Evolutionary conservation across 176 grass and related monocot genomes (phyloP), one percentile per base, ranked within the genome.

Genomic region (Avena sativa): DNA sequence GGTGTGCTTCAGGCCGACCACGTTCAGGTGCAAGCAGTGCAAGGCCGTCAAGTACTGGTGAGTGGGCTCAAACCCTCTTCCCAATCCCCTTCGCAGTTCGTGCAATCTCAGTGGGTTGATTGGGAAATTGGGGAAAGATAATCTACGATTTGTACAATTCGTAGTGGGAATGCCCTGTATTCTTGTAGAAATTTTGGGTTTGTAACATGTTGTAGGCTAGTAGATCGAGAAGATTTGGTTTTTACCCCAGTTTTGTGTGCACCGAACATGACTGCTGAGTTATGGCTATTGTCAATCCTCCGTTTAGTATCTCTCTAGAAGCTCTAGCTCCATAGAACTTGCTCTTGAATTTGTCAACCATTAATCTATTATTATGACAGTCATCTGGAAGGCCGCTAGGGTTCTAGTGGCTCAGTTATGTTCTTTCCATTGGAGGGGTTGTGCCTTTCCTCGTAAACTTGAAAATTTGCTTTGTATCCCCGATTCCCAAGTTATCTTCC

Each of bases 1-100:
- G 36, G 92, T 94, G 59, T 99, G 97, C 89, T 94, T 83, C 71
- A 90, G 80, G 79, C 91, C 92, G 32, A 94, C 97, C 14, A 94
- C 83, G 9, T 89, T 89, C 47, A 87, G 97, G 75, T 99, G 97
- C 81, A 89, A 91, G 57, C 87, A 90, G 84, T 99, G 97, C 94
- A 99, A 99, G 87, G 91, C 89, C 38, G 94, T 96, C 76, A 94
- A 93, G 84, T 99, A 99, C 85, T 99, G 97, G 97, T 99, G 72
- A 92, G 90, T 86, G 6, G 79, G 23, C 14, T 82, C 43, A 71
- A 50, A 48, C 52, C 62, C 44, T 64, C 15, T 38, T 88, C 51
- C 71, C 51, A 73, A 65, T 66, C 72, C 66, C 52, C 16, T 79
- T 85, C 79, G 3, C 61, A 20, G 61, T 79, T 57, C 71, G 10